These are phyloP conservation scores for Pestalotiopsis sp. DNA, from an alignment of 2,329 filamentous ascomycete species.

Conservation along the genomic window DNA sequence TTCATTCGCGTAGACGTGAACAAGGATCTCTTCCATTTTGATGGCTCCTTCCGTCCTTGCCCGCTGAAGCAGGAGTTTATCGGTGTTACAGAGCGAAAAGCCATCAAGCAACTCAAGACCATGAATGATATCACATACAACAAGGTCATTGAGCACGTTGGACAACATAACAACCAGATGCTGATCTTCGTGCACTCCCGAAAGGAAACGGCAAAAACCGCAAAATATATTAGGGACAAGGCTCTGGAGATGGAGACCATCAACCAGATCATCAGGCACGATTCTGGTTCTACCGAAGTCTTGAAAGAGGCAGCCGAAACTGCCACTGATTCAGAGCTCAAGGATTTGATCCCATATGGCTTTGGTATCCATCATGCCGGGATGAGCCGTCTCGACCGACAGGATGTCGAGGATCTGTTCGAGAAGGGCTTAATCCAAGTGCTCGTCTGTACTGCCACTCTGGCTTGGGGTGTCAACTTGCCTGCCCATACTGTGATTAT, in stretches of 20 bases:
- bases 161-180: conserved; percentile 93
- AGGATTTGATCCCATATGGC: conserved; percentile 92
- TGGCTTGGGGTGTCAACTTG: conserved; percentile 98
- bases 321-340: conserved; percentile 83
- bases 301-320: conserved; percentile 80
- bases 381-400: conserved; percentile 93
- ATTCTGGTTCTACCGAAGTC: conserved; percentile 88
- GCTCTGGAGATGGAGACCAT: conserved; percentile 97
- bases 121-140: conserved; percentile 99
- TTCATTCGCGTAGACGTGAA: conserved; percentile 87
- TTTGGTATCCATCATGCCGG: conserved; percentile 98
- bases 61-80: conserved; percentile 96
- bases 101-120: conserved; percentile 97
- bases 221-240: conserved; percentile 93
- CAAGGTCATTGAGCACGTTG: conserved; percentile 95
- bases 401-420: conserved; percentile 93
- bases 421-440: conserved; percentile 90
- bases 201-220: conserved; percentile 97
- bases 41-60: conserved; percentile 90
- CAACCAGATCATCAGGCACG: conserved; percentile 88
- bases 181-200: conserved; percentile 97
- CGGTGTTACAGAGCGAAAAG: conserved; percentile 94
- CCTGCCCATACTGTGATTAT: conserved; percentile 98
- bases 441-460: conserved; percentile 93
- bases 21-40: conserved; percentile 93